Evolutionary conservation across 1,284 basidiomycete genomes (phyloP).

Genomic region (Malassezia caprae): DNA sequence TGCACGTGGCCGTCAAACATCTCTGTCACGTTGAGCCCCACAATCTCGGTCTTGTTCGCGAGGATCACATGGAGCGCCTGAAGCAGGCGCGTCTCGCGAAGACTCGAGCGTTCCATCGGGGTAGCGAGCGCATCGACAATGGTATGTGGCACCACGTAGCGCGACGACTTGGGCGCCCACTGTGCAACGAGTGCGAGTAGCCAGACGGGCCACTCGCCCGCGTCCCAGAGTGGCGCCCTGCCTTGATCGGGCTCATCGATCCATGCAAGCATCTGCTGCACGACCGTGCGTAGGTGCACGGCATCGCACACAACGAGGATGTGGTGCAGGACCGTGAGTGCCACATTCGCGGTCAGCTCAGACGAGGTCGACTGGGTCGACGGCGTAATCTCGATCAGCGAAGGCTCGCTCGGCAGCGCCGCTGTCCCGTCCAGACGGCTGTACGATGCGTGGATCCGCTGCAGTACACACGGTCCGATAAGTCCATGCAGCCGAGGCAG

Average conservation of each 20-base stretch:
- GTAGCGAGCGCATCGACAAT: conserved; percentile 57
- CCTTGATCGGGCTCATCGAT: conserved; percentile 29
- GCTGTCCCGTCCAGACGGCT: not conserved
- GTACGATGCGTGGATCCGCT: conserved; percentile 1
- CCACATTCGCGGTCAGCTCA: not conserved
- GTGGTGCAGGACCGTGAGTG: conserved; percentile 2
- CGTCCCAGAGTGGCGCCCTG: conserved; percentile 55
- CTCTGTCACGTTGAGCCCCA: conserved; percentile 84
- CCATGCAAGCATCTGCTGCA: conserved; percentile 57
- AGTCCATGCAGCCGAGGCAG: not conserved
- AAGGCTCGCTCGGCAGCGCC: not conserved
- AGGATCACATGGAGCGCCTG: conserved; percentile 51
- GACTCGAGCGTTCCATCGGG: not conserved
- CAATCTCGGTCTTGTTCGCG: conserved; percentile 67
- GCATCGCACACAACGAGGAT: conserved; percentile 64
- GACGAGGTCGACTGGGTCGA: not conserved
- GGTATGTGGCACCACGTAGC: conserved; percentile 74
- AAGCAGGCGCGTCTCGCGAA: conserved; percentile 11
- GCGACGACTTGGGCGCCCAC: conserved; percentile 83
- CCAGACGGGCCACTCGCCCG: conserved; percentile 69
- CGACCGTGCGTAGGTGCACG: conserved; percentile 59
- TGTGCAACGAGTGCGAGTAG: conserved; percentile 64
- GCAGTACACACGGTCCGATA: conserved; percentile 3
- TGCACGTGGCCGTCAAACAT: conserved; percentile 58
- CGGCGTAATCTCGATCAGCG: not conserved